These are phyloP conservation scores for Canavalia gladiata DNA, from an alignment of 306 rosid species.

Conservation along the genomic window DNA sequence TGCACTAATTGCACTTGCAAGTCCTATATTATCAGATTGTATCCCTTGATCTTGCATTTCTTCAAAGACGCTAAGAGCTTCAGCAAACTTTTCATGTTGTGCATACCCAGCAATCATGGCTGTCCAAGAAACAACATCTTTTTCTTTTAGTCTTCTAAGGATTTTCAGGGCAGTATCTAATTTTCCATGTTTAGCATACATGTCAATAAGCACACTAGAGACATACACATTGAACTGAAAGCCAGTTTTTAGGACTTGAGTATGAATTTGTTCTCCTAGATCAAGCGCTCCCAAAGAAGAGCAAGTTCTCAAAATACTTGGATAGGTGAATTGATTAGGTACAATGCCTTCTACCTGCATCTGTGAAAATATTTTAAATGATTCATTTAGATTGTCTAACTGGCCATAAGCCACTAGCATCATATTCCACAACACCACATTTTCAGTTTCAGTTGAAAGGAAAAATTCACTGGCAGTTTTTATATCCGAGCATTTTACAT, in stretches of 20 bases:
- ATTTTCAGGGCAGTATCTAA: conserved; percentile 70
- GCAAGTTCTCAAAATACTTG: conserved; percentile 87
- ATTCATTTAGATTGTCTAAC: conserved; percentile 66
- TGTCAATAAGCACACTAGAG: conserved; percentile 86
- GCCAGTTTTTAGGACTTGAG: conserved; percentile 81
- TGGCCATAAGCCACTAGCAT: conserved; percentile 92
- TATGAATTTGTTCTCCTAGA: conserved; percentile 87
- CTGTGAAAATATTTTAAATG: conserved; percentile 71
- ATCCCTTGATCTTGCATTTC: conserved; percentile 81
- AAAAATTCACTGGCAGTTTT: conserved; percentile 76
- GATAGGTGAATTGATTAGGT: conserved; percentile 91
- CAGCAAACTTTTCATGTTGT: conserved; percentile 70
- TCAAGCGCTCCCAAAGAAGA: conserved; percentile 72
- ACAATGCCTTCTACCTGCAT: conserved; percentile 80
- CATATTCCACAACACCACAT: conserved; percentile 86
- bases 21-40: conserved; percentile 77
- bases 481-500: conserved; percentile 83
- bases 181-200: conserved; percentile 87
- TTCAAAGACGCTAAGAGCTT: conserved; percentile 75
- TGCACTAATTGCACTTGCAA: conserved; percentile 86
- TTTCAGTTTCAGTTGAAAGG: conserved; percentile 73
- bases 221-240: conserved; percentile 82
- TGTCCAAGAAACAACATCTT: conserved; percentile 88
- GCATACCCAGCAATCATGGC: conserved; percentile 92
- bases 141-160: conserved; percentile 64